Evolutionary conservation across 345 rosid genomes (phyloP), one percentile per base, ranked within the genome.

Genomic region (Cardamine occulta): DNA sequence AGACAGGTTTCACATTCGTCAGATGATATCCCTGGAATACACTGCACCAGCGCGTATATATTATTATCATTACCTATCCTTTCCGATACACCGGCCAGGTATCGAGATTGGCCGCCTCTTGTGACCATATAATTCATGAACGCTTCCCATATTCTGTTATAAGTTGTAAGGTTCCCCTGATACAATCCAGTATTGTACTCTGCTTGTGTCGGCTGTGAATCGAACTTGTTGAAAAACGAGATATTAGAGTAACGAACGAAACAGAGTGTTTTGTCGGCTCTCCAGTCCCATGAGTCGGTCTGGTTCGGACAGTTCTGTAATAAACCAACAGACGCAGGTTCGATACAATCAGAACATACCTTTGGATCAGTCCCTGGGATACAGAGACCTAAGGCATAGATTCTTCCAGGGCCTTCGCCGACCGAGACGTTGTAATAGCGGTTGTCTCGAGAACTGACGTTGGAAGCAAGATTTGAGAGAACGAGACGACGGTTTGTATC

Each of bases 191-290:
- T 29, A 42, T 31, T 32, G 37, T 0, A 71, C 0, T 6, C 17
- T 21, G 45, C 45, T 32, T 8, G 24, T 11, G 63, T 61, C 12
- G 76, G 78, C 48, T 54, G 4, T 17, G 0, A 2, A 9, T 74
- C 74, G 13, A 11, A 2, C 4, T 7, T 6, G 14, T 77, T 54
- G 12, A 62, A 70, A 51, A 86, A 59, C 10, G 69, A 42, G 23
- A 70, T 56, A 51, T 85, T 79, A 6, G 88, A 32, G 74, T 85
- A 87, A n/a, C 85, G 83, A 6, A 83, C 55, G 29, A 78, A 69
- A 62, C 90, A 85, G 31, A 74, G 57, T 1, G 74, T 67, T 9
- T 12, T 26, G 10, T 51, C 4, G 2, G 69, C 63, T 39, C 56
- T 67, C 81, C 85, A 80, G 32, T 65, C 70, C 13, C 74, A 48